A percentile compares a stretch with the other conserved stretches of the same genome.
These are phyloP conservation scores for Citeromyces nyonsensis DNA, from an alignment of 805 yeast genomes.

Conservation along the genomic window DNA sequence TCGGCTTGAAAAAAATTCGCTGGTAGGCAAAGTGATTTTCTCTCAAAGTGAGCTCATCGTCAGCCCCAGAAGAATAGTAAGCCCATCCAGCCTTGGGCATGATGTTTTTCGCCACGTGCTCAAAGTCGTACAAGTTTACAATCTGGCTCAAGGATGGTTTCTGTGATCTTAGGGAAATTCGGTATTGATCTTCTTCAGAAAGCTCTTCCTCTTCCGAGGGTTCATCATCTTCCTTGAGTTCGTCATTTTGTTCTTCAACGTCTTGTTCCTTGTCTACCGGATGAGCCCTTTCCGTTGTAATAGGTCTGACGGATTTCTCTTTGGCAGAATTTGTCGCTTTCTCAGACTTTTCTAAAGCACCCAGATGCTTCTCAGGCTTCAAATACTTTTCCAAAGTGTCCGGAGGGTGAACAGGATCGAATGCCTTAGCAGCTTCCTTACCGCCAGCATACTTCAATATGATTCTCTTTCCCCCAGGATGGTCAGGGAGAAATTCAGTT, in stretches of 20 bases:
- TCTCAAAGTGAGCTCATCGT: conserved; percentile 81
- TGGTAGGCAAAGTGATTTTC: conserved; percentile 88
- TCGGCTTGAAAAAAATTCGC: conserved; percentile 77
- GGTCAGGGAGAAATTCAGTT: conserved; percentile 17
- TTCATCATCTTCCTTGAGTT: conserved; percentile 12
- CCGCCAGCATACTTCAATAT: conserved; percentile 25
- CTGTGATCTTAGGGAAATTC: conserved; percentile 23
- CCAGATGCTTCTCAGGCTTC: conserved; percentile 45
- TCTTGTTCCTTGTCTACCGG: no score
- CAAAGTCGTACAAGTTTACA: conserved; percentile 76
- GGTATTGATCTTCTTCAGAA: conserved; percentile 23
- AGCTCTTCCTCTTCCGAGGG: conserved; percentile 15
- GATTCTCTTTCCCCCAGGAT: conserved; percentile 18
- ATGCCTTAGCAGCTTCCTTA: conserved; percentile 67
- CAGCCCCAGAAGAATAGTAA: conserved; percentile 82
- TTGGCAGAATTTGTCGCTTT: no score
- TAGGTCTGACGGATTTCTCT: neutral
- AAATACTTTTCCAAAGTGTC: conserved; percentile 60
- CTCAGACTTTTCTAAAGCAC: conserved; percentile 14
- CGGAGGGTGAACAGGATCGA: conserved; percentile 84
- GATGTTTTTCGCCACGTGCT: conserved; percentile 67
- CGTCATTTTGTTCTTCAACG: no score
- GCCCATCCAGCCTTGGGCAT: conserved; percentile 80
- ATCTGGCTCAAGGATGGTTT: conserved; percentile 61
- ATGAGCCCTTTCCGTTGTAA: no score